These are phyloP conservation scores for Royoungia palumana DNA, from an alignment of 768 basidiomycete species.

Conservation along the genomic window DNA sequence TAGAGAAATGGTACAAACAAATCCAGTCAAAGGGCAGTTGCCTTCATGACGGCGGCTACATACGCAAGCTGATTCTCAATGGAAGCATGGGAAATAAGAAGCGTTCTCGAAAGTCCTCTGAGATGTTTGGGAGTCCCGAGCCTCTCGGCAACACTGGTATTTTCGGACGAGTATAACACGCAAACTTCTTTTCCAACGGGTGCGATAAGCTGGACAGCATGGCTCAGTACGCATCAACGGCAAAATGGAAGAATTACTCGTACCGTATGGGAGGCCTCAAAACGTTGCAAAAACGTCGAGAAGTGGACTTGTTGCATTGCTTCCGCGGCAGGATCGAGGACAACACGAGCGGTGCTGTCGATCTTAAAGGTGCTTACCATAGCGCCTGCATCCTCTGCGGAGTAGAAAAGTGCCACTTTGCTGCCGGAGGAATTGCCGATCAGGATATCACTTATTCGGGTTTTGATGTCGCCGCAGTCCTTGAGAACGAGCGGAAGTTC, in stretches of 20 bases:
- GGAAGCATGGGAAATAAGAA: conserved; percentile 54
- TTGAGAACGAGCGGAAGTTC: conserved; percentile 49
- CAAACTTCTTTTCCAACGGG: conserved; percentile 51
- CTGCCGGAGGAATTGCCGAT: conserved; percentile 36
- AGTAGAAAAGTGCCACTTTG: conserved; percentile 63
- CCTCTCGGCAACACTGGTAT: conserved; percentile 41
- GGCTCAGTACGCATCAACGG: not conserved
- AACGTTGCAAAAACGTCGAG: conserved; percentile 44
- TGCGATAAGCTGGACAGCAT: conserved; percentile 50
- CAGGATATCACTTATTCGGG: conserved; percentile 37
- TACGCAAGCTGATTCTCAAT: conserved; percentile 61
- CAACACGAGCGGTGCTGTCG: conserved; percentile 47
- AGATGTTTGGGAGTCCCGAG: conserved; percentile 49
- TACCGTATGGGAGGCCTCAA: conserved; percentile 55
- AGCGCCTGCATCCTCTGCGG: conserved; percentile 40
- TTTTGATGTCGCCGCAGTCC: conserved; percentile 35
- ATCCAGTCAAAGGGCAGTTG: conserved; percentile 13
- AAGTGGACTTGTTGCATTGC: conserved; percentile 46
- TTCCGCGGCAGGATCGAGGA: conserved; percentile 38
- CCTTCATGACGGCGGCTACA: conserved; percentile 45
- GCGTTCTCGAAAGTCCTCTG: conserved; percentile 39
- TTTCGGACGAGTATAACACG: conserved; percentile 57
- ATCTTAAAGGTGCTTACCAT: conserved; percentile 53
- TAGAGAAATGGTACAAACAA: not conserved
- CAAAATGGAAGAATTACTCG: conserved; percentile 10